Percentiles rank a stretch among this genome's conserved stretches.
Conservation (phyloP, 768 basidiomycete species). For the Lactarius sp. region DNA sequence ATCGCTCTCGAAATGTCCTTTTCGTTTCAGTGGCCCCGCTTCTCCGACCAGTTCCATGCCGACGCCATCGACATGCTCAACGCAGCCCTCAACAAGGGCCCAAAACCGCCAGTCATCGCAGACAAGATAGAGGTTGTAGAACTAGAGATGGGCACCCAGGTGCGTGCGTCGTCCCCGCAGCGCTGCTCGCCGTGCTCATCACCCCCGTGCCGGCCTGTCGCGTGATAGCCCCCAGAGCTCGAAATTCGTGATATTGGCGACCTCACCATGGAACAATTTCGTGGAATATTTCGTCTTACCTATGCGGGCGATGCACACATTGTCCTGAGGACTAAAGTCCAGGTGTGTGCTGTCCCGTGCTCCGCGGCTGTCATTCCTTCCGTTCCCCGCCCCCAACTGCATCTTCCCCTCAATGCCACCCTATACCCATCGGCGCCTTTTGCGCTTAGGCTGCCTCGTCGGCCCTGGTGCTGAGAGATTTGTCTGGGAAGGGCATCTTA, state of each 20-base stretch:
- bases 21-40: constrained; percentile 94
- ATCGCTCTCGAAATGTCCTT: constrained; percentile 58
- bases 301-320: constrained; percentile 92
- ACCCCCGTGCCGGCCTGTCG: constrained; percentile 4
- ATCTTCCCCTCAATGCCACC: not conserved
- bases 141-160: constrained; percentile 98
- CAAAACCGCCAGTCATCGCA: constrained; percentile 95
- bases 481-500: not conserved
- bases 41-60: constrained; percentile 93
- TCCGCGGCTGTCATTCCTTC: not conserved
- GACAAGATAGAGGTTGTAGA: constrained; percentile 98
- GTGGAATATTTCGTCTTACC: constrained; percentile 93
- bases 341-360: constrained; percentile 46
- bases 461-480: not conserved
- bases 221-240: constrained; percentile 82
- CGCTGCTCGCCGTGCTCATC: not conserved
- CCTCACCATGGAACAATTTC: constrained; percentile 89
- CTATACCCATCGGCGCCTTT: not conserved
- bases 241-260: constrained; percentile 98
- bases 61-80: constrained; percentile 97
- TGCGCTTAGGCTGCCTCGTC: not conserved
- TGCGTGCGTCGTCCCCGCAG: constrained; percentile 33
- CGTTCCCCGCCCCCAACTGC: not conserved
- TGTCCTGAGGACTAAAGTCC: constrained; percentile 85
- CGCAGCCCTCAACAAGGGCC: constrained; percentile 93